These are phyloP conservation scores for Pseudonitzschia multiseries DNA, from an alignment of 108 stramenopile species.

Conservation along the genomic window DNA sequence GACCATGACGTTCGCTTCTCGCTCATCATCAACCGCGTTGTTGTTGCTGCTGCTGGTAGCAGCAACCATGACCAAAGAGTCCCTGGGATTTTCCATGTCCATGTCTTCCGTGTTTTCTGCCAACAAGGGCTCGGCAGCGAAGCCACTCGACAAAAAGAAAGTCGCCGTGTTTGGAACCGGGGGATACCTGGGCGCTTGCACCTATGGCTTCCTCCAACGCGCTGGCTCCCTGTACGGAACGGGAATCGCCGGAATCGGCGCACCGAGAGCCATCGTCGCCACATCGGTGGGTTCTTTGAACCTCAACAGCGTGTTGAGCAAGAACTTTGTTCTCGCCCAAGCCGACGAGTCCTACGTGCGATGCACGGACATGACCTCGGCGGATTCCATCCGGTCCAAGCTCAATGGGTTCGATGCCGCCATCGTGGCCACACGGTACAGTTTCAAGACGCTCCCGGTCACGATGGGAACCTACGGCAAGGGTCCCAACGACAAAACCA, in stretches of 20 bases:
- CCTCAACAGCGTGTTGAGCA: constrained; percentile 57
- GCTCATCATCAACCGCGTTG: neutral
- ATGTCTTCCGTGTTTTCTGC: constrained; percentile 1
- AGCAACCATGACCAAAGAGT: neutral
- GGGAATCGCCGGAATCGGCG: constrained; percentile 54
- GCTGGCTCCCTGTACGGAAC: constrained; percentile 74
- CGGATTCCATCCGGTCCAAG: constrained; percentile 46
- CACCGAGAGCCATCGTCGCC: constrained; percentile 59
- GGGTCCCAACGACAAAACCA: constrained; percentile 74
- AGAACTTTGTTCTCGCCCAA: constrained; percentile 66
- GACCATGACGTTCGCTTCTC: neutral
- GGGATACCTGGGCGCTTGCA: constrained; percentile 65
- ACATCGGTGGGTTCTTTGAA: constrained; percentile 47
- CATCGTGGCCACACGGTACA: constrained; percentile 56
- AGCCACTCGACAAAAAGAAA: constrained; percentile 66
- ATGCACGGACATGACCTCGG: constrained; percentile 53
- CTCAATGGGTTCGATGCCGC: constrained; percentile 62
- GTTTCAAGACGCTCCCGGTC: constrained; percentile 55
- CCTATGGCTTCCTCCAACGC: constrained; percentile 79
- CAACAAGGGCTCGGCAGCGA: constrained; percentile 58
- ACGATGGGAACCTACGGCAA: constrained; percentile 68
- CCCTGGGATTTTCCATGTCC: constrained; percentile 22
- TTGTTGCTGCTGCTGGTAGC: neutral
- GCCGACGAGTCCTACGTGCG: constrained; percentile 71
- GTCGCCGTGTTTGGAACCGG: constrained; percentile 77